These are phyloP conservation scores for Neofusicoccum kwambonambiense DNA, from an alignment of 2,329 filamentous ascomycete genomes.

Conservation along the genomic window DNA sequence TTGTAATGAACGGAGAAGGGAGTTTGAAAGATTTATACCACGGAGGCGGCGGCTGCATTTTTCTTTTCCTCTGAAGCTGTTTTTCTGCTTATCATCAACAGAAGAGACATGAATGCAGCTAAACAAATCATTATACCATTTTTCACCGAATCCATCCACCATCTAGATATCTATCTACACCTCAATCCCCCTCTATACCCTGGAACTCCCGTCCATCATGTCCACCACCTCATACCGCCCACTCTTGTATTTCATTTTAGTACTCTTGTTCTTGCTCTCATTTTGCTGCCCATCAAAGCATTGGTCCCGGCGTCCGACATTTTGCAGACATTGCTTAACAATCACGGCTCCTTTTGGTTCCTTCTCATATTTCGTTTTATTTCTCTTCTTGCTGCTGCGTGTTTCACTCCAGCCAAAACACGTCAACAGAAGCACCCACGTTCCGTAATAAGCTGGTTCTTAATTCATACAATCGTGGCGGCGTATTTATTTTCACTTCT, in stretches of 20 bases:
- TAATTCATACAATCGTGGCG: neutral
- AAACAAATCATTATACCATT: slow-evolving; percentile 5
- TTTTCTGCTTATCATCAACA: neutral
- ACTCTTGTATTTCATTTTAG: neutral
- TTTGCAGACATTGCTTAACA: neutral
- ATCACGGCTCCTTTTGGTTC: neutral
- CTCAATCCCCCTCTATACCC: neutral
- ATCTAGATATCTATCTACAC: neutral
- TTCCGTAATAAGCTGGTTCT: neutral
- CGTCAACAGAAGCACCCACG: neutral
- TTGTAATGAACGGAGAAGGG: neutral
- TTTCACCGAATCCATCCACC: neutral
- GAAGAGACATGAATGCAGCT: neutral
- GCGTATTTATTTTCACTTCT: neutral
- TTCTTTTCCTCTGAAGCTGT: neutral
- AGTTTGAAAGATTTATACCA: neutral
- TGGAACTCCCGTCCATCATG: neutral
- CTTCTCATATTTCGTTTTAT: neutral
- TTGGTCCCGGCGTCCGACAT: neutral
- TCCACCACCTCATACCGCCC: neutral
- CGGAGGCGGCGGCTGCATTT: neutral
- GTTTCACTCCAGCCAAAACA: neutral
- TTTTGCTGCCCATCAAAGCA: slow-evolving; percentile 3
- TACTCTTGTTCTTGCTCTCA: neutral
- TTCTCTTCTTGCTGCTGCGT: neutral